Evolutionary conservation across 139 green algal species (phyloP).

Genomic region (Bryopsis sp.): DNA sequence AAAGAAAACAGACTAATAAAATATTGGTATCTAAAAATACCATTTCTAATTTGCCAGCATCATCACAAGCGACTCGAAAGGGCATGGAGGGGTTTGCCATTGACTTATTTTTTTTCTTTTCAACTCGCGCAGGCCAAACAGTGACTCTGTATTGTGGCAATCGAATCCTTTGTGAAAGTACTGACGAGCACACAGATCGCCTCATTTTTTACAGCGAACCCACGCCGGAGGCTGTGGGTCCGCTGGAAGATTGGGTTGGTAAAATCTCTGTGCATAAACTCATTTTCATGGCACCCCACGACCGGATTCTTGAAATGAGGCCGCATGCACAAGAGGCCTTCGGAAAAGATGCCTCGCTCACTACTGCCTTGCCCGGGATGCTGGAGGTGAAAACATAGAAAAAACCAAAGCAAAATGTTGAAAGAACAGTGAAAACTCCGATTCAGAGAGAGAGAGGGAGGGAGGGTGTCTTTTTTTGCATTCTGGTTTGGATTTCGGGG

Average conservation of each 20-base stretch:
- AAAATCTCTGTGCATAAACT: not conserved
- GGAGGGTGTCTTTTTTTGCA: no score
- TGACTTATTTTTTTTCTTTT: not conserved
- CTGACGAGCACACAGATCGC: constrained; percentile 58
- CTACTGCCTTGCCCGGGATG: constrained; percentile 75
- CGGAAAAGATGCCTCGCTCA: constrained; percentile 36
- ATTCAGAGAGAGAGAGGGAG: no score
- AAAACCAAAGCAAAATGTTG: not conserved
- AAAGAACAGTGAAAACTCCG: no score
- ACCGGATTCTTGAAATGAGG: constrained; percentile 32
- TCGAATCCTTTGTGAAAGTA: constrained; percentile 50
- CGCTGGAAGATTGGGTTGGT: not conserved
- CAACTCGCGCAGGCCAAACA: constrained; percentile 24
- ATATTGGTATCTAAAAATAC: not conserved
- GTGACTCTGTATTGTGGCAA: constrained; percentile 53
- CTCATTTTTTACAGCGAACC: constrained; percentile 69
- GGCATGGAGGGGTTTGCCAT: not conserved
- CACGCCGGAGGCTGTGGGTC: constrained; percentile 35
- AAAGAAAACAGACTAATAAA: not conserved
- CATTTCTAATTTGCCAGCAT: not conserved
- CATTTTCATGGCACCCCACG: not conserved
- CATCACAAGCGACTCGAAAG: not conserved
- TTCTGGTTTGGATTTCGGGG: no score
- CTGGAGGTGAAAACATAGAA: constrained; percentile 53
- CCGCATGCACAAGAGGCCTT: constrained; percentile 29